Percentiles rank a stretch among this genome's conserved stretches.
These are phyloP conservation scores for Ilyonectria sp. DNA, from an alignment of 2,329 filamentous ascomycete species.

Conservation along the genomic window DNA sequence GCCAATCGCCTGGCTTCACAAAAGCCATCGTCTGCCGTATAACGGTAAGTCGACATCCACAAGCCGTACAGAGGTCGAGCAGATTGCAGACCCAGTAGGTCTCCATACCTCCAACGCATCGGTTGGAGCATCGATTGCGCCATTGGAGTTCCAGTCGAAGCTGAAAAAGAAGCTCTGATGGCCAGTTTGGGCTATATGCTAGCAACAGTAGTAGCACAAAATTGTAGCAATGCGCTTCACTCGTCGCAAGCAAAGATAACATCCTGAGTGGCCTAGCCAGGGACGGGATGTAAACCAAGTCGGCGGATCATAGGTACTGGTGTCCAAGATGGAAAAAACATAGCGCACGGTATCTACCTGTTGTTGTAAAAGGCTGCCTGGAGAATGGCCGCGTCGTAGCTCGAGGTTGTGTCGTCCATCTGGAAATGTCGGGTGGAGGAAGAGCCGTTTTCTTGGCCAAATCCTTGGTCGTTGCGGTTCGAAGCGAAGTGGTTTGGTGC, in stretches of 20 bases:
- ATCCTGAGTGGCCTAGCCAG: constrained; percentile 35
- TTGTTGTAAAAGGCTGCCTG: constrained; percentile 52
- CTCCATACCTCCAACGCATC: constrained; percentile 19
- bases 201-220: constrained; percentile 11
- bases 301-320: constrained; percentile 5
- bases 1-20: constrained; percentile 19
- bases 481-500: constrained; percentile 30
- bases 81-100: constrained; percentile 24
- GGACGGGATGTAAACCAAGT: constrained; percentile 22
- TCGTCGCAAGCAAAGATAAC: constrained; percentile 9
- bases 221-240: background rate
- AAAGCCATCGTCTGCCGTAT: constrained; percentile 12
- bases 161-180: constrained; percentile 11
- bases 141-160: constrained; percentile 14
- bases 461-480: constrained; percentile 37
- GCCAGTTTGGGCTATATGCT: background rate
- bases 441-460: constrained; percentile 35
- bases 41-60: constrained; percentile 29
- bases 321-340: constrained; percentile 8
- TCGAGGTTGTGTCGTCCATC: constrained; percentile 53
- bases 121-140: constrained; percentile 20
- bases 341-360: constrained; percentile 36
- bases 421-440: constrained; percentile 47
- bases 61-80: constrained; percentile 28
- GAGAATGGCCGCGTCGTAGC: constrained; percentile 55